Percentiles rank a stretch among this genome's conserved stretches.
Evolutionary conservation across 345 rosid species (phyloP).

Genomic region (Atalantia buxifolia): DNA sequence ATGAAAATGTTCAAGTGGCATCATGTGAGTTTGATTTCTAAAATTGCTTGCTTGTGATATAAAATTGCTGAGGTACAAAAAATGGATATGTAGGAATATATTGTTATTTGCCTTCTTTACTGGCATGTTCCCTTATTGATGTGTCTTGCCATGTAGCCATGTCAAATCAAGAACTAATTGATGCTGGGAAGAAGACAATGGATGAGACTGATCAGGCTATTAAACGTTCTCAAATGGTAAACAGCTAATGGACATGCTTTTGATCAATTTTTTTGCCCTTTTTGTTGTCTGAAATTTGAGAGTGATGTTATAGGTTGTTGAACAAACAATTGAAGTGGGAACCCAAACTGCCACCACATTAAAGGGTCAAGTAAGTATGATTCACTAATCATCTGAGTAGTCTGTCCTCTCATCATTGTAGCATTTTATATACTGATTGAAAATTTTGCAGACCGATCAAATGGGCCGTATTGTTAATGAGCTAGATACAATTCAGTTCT

Average conservation of each 20-base stretch:
- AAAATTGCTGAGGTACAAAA: neutral
- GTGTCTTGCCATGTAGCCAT: slow-evolving; percentile 46
- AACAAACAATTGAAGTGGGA: slow-evolving; percentile 98
- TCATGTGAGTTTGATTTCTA: slow-evolving; percentile 50
- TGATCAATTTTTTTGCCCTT: slow-evolving; percentile 7
- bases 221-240: slow-evolving; percentile 88
- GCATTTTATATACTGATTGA: slow-evolving; percentile 14
- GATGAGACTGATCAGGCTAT: slow-evolving; percentile 97
- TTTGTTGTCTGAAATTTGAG: slow-evolving; percentile 17
- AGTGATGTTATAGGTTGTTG: slow-evolving; percentile 61
- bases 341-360: slow-evolving; percentile 85
- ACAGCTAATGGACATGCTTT: neutral
- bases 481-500: slow-evolving; percentile 96
- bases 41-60: neutral
- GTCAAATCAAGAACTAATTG: slow-evolving; percentile 89
- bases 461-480: slow-evolving; percentile 97
- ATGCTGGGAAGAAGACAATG: slow-evolving; percentile 79
- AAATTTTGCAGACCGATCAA: slow-evolving; percentile 83
- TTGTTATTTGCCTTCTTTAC: neutral
- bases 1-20: slow-evolving; percentile 87
- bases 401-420: neutral
- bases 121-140: neutral
- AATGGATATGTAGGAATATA: neutral
- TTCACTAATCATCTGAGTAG: neutral
- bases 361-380: slow-evolving; percentile 84